These are phyloP conservation scores for Lophium mytilinum DNA, from an alignment of 495 filamentous ascomycete genomes.

Conservation along the genomic window DNA sequence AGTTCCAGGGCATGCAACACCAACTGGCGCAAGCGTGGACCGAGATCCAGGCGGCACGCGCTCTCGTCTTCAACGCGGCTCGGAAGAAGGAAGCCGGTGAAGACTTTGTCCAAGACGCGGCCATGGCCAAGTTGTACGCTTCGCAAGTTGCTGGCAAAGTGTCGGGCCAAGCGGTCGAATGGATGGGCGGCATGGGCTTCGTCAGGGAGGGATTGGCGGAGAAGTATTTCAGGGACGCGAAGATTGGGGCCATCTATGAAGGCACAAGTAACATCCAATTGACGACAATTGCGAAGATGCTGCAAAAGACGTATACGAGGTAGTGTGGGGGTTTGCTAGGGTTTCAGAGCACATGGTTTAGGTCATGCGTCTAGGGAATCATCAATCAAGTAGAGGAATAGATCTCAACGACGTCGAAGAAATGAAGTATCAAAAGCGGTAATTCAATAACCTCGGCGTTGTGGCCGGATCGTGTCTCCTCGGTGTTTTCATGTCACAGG, in stretches of 20 bases:
- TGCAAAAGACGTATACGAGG: conserved; percentile 81
- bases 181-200: conserved; percentile 99
- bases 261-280: conserved; percentile 81
- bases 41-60: conserved; percentile 84
- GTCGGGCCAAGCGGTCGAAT: conserved; percentile 80
- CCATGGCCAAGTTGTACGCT: conserved; percentile 96
- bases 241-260: conserved; percentile 98
- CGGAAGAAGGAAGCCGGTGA: conserved; percentile 96
- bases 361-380: too few species aligned
- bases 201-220: conserved; percentile 93
- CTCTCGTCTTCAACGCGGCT: conserved; percentile 91
- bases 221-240: conserved; percentile 97
- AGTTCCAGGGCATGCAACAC: conserved; percentile 99
- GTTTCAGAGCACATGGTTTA: too few species aligned
- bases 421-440: too few species aligned
- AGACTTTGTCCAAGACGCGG: conserved; percentile 89
- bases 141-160: conserved; percentile 89
- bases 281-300: conserved; percentile 85
- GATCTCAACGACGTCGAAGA: too few species aligned
- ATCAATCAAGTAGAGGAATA: too few species aligned
- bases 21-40: conserved; percentile 95
- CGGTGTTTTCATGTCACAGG: too few species aligned
- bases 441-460: too few species aligned
- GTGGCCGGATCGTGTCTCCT: too few species aligned
- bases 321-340: conserved; percentile 27